These are phyloP conservation scores for Pseudotulostoma volvatum DNA, from an alignment of 495 filamentous ascomycete genomes.

Conservation along the genomic window DNA sequence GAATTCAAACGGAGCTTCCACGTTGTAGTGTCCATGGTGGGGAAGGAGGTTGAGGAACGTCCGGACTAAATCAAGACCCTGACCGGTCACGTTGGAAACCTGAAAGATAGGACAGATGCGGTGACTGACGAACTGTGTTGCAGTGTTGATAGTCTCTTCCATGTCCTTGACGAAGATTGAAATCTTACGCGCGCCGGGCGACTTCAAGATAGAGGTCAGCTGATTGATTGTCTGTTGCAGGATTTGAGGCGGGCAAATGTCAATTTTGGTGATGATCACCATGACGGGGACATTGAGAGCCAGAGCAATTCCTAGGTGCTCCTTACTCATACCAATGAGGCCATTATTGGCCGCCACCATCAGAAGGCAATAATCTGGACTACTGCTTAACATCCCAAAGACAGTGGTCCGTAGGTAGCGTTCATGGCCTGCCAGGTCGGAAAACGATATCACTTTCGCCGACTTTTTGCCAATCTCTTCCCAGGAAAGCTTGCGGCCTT, in stretches of 20 bases:
- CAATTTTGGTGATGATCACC: conserved; percentile 97
- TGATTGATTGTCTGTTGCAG: conserved; percentile 88
- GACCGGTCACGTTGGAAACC: conserved; percentile 91
- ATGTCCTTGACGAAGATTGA: conserved; percentile 91
- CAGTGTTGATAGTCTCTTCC: conserved; percentile 86
- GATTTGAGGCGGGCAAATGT: conserved; percentile 95
- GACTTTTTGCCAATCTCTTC: conserved; percentile 94
- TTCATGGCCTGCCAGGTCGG: conserved; percentile 90
- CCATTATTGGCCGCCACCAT: conserved; percentile 99
- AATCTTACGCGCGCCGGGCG: conserved; percentile 83
- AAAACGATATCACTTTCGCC: conserved; percentile 91
- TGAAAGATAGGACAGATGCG: conserved; percentile 96
- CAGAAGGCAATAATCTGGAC: conserved; percentile 90
- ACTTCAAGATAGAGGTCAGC: conserved; percentile 80
- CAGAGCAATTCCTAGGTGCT: conserved; percentile 89
- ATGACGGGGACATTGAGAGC: conserved; percentile 94
- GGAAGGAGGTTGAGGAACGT: conserved; percentile 92
- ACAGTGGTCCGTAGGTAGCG: conserved; percentile 91
- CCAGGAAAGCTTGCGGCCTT: conserved; percentile 84
- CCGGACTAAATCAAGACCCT: conserved; percentile 64
- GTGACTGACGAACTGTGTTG: conserved; percentile 88
- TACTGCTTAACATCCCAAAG: conserved; percentile 85
- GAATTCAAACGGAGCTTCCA: conserved; percentile 81
- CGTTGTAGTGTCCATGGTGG: conserved; percentile 84
- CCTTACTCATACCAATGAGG: conserved; percentile 92